These are phyloP conservation scores for Cucumis sativus DNA, from an alignment of 306 rosid species.

Conservation along the genomic window Cucumber_9930_V3 NC_026658.2:5076001-5076500, in stretches of 20 bases:
- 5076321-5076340: not conserved
- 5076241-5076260: not conserved
- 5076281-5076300: not conserved
- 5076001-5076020: slow-evolving; percentile 85
- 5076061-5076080: slow-evolving; percentile 68
- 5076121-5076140: not conserved
- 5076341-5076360: not conserved
- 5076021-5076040: slow-evolving; percentile 85
- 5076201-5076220: not conserved
- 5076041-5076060: slow-evolving; percentile 78
- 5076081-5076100: not conserved
- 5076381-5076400: not conserved
- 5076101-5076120: not conserved
- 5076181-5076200: not conserved
- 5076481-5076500: no score
- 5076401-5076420: no score
- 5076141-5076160: not conserved
- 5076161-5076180: not conserved
- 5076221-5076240: not conserved
- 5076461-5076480: no score
- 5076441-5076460: no score
- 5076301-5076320: not conserved
- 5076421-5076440: no score
- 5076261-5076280: not conserved
- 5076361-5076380: not conserved